phyloP scores from a whole-genome alignment of 176 grass and related monocot species.

The Puya raimondii region DNA sequence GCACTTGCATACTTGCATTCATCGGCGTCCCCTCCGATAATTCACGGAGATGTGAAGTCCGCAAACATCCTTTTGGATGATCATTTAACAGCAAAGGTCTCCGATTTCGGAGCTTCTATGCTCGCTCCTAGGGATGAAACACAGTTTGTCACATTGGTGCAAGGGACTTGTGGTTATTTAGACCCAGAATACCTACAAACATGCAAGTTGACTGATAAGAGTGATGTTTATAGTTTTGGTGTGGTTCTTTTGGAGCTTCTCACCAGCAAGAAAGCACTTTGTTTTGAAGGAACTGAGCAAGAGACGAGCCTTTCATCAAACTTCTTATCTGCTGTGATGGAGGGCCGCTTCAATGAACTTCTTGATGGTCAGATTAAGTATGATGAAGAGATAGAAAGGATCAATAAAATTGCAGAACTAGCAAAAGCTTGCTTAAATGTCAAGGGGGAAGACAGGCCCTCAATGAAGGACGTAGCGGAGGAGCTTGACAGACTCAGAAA shows the following conservation, averaged over 20 bases:
- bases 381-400: not conserved
- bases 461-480: not conserved
- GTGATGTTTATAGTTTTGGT: not conserved
- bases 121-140: not conserved
- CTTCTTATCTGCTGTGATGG: not conserved
- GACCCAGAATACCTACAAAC: not conserved
- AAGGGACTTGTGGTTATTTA: not conserved
- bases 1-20: not conserved
- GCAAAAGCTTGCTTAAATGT: not conserved
- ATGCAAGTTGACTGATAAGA: not conserved
- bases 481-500: not conserved
- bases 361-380: not conserved
- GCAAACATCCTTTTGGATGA: slow-evolving; percentile 4
- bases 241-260: not conserved
- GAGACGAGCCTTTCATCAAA: not conserved
- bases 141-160: not conserved
- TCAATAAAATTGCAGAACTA: not conserved
- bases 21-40: not conserved
- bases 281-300: not conserved
- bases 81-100: not conserved
- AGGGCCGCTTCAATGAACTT: not conserved
- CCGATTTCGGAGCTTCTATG: not conserved
- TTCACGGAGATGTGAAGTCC: not conserved
- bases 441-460: not conserved
- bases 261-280: not conserved